Evolutionary conservation across 306 rosid species (phyloP), one percentile per base, ranked within the genome.

Genomic region (Trifolium dubium): DNA sequence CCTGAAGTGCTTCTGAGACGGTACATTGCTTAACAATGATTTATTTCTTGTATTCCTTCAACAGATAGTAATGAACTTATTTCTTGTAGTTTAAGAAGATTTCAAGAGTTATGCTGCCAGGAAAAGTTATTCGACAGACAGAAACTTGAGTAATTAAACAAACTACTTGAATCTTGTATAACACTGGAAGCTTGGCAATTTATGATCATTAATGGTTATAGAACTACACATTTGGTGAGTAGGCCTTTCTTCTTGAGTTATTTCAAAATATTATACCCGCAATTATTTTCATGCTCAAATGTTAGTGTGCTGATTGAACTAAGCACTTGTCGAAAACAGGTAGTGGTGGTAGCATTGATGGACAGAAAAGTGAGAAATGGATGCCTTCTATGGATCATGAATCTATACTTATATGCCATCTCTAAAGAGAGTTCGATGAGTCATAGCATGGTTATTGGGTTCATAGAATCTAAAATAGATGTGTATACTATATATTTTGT

Each of bases 1-100:
- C 95, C 92, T 8, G 75, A 76, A 50, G 92, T 77, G 50, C 95
- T 92, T 80, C 63, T 92, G 85, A 89, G 71, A 50, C 88, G 90
- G 97, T 84, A 75, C 2, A 80, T 71, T 51, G 69, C 79, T 23
- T 62, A 54, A 47, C 35, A 56, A 49, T 77, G 76, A 31, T 73
- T 65, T 69, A 34, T 70, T 70, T 80, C 43, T 56, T 63, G 32
- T 47, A 18, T 39, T 30, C 41, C 74, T 8, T 37, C 64, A 4
- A 74, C 14, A 73, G 35, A 31, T 59, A 66, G 1, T 74, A 71
- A 54, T 51, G 69, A 77, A 29, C 64, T 74, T 75, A 54, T 69
- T 64, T 77, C 74, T 74, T 87, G 83, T 76, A 91, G 97, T 64
- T 81, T 91, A 43, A 76, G 75, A 74, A 80, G 77, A 81, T 89